phyloP scores from a whole-genome alignment of 352 stramenopile genomes.

The Phytophthora quininea region DNA sequence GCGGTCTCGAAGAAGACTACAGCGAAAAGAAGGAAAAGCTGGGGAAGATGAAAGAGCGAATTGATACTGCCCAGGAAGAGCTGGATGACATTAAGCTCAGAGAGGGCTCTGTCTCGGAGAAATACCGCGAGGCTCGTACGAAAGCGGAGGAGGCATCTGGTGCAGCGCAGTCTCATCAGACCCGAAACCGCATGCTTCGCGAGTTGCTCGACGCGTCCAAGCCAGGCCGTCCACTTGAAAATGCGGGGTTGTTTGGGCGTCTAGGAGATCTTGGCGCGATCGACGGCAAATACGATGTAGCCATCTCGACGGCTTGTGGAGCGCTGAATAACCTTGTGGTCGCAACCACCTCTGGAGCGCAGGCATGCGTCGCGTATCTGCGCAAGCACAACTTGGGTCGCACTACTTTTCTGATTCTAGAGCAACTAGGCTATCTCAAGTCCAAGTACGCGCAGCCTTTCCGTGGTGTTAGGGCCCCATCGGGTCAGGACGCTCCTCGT shows the following conservation, averaged over 20 bases:
- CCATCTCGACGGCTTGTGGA: constrained; percentile 97
- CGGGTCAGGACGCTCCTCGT: constrained; percentile 55
- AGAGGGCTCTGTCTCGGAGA: constrained; percentile 55
- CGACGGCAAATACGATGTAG: constrained; percentile 96
- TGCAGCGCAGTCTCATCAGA: constrained; percentile 71
- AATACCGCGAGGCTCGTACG: constrained; percentile 68
- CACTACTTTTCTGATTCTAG: constrained; percentile 98
- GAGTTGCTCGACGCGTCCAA: constrained; percentile 92
- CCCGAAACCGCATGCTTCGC: constrained; percentile 81
- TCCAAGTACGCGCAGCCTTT: constrained; percentile 76
- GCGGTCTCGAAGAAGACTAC: constrained; percentile 72
- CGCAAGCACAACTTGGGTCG: constrained; percentile 95
- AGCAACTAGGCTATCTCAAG: constrained; percentile 93
- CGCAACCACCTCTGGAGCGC: constrained; percentile 94
- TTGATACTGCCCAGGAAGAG: constrained; percentile 84
- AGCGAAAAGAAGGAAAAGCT: constrained; percentile 60
- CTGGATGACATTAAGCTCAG: constrained; percentile 65
- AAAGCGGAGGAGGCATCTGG: constrained; percentile 83
- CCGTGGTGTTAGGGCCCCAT: constrained; percentile 51
- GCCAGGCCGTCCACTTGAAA: constrained; percentile 89
- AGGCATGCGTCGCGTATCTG: constrained; percentile 96
- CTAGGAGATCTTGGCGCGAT: constrained; percentile 98
- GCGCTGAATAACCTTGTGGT: constrained; percentile 98
- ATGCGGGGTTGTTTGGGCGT: constrained; percentile 94
- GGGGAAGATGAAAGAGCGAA: constrained; percentile 65